Evolutionary conservation across 2,329 filamentous ascomycete genomes (phyloP).

Genomic region (Neonectria sp.): DNA sequence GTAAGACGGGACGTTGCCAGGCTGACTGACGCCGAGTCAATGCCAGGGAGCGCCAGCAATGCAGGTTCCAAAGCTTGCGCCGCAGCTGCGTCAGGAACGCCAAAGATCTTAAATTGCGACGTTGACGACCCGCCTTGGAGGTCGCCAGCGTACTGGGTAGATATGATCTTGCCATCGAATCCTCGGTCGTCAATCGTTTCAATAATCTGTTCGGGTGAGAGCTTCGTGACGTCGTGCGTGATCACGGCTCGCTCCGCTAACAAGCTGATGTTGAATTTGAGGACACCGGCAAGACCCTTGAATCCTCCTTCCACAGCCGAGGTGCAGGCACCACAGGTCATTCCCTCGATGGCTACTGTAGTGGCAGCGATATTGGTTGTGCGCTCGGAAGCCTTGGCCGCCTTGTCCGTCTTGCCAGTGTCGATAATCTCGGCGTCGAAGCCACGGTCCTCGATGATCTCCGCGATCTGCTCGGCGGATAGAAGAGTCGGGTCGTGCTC

Average conservation of each 20-base stretch:
- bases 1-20: constrained; percentile 81
- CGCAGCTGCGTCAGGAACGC: constrained; percentile 79
- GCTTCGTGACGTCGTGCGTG: constrained; percentile 81
- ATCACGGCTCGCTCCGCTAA: constrained; percentile 93
- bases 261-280: constrained; percentile 95
- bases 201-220: constrained; percentile 81
- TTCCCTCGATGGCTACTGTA: constrained; percentile 91
- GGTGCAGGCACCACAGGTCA: constrained; percentile 98
- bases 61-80: constrained; percentile 80
- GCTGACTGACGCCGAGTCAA: constrained; percentile 81
- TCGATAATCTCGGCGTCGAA: constrained; percentile 87
- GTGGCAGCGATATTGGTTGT: constrained; percentile 74
- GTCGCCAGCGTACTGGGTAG: constrained; percentile 75
- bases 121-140: constrained; percentile 72
- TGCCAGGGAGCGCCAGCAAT: constrained; percentile 76
- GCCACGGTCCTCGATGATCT: constrained; percentile 79
- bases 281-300: constrained; percentile 79
- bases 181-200: constrained; percentile 91
- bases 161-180: constrained; percentile 88
- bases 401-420: constrained; percentile 66
- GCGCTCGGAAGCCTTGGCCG: constrained; percentile 46
- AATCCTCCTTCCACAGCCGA: constrained; percentile 91
- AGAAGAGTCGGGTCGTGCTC: constrained; percentile 78
- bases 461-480: constrained; percentile 67
- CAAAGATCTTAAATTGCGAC: constrained; percentile 88